Conservation (phyloP, 257 asterid genomes). For the Solanum paucissectum region DNA sequence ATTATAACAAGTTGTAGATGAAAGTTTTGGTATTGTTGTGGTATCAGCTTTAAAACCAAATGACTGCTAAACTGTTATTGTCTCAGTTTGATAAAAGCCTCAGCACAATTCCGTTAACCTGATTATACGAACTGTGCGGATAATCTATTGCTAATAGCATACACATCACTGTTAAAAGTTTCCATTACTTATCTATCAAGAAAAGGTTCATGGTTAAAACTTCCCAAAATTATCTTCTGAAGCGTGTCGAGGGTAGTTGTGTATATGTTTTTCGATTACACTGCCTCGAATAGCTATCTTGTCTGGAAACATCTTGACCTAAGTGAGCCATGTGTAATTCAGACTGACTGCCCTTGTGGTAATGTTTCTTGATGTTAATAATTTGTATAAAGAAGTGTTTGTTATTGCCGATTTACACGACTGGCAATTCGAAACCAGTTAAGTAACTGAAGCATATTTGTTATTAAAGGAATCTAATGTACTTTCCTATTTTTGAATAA, state of each 20-base stretch:
- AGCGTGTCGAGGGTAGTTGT: background rate
- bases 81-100: background rate
- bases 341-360: background rate
- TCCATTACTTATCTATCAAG: background rate
- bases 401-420: background rate
- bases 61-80: background rate
- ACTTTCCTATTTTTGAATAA: background rate
- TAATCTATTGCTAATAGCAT: background rate
- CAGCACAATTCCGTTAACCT: background rate
- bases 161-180: background rate
- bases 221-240: background rate
- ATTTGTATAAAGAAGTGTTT: too few relatives aligned
- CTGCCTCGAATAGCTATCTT: background rate
- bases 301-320: background rate
- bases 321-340: background rate
- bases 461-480: background rate
- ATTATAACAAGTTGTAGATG: background rate
- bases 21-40: background rate
- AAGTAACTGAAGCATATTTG: background rate
- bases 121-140: background rate
- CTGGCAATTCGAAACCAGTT: background rate
- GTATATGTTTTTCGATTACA: background rate
- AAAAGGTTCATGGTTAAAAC: background rate
- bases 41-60: background rate
- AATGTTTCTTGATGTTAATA: background rate